phyloP scores from a whole-genome alignment of 306 rosid genomes.

The Prunus mume region DNA sequence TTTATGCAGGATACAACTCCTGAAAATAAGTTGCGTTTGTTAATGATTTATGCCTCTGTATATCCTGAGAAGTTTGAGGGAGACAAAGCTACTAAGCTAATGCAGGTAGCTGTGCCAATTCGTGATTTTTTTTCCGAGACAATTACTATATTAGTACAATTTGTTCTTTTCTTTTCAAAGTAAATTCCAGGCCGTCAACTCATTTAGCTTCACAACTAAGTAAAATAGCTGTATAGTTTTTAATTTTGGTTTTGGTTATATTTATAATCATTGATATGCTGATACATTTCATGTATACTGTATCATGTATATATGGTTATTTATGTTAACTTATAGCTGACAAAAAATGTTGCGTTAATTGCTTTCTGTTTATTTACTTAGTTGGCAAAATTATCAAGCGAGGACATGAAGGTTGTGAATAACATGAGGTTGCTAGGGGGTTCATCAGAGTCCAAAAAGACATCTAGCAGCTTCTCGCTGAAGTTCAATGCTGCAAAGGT shows the following conservation, averaged over 20 bases:
- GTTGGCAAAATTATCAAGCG: slow-evolving; percentile 79
- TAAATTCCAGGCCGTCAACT: too few relatives aligned
- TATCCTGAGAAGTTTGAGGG: slow-evolving; percentile 95
- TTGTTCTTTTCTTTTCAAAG: too few relatives aligned
- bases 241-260: too few relatives aligned
- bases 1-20: slow-evolving; percentile 55
- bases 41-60: slow-evolving; percentile 82
- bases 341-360: not conserved
- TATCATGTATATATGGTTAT: not conserved
- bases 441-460: slow-evolving; percentile 44
- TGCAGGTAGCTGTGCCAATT: slow-evolving; percentile 61
- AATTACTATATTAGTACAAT: too few relatives aligned
- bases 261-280: too few relatives aligned
- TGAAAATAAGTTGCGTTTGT: slow-evolving; percentile 84
- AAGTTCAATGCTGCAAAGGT: slow-evolving; percentile 84
- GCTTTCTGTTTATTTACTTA: slow-evolving; percentile 31
- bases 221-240: too few relatives aligned
- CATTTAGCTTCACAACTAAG: too few relatives aligned
- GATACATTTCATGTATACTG: not conserved
- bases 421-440: slow-evolving; percentile 77
- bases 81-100: slow-evolving; percentile 78
- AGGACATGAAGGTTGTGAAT: slow-evolving; percentile 79
- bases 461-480: slow-evolving; percentile 59
- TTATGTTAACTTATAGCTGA: not conserved
- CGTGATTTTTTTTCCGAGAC: too few relatives aligned